Evolutionary conservation across 2,329 filamentous ascomycete species (phyloP), one percentile per base, ranked within the genome.

Genomic region (Sclerotiophoma versabilis): DNA sequence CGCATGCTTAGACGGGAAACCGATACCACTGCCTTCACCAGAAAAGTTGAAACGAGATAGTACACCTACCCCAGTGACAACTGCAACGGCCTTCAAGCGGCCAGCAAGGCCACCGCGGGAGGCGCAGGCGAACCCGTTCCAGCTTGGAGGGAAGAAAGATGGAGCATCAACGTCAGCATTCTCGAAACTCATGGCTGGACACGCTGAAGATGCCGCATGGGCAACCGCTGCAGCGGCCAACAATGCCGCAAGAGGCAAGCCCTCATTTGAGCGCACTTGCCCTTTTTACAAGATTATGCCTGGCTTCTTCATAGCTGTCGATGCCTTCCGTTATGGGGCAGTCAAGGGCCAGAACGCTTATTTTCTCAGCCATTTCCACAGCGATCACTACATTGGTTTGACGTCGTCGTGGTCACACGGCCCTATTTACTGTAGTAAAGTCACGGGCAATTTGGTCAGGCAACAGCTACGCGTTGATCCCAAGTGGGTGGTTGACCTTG

Each of bases 261-360:
- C 90, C 15, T 89, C 93, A 0, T 95, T 93, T 67, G 85, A 93
- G 68, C 86, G 95, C 42, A 97, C 92, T 0, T 99, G 95, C 69
- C 95, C 95, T 0, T 99, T 99, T 68, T 99, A 99, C 80, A 99
- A 99, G 75, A 97, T 98, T 60, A 88, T 99, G 77, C 93, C 93
- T 0, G 92, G 92, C 0, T 89, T 97, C 67, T 91, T 84, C 60
- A 96, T 98, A 47, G 96, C 92, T 53, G 95, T 99, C 0, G 95
- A 99, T 75, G 95, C 95, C 0, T 96, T 99, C 69, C 87, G 93
- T 17, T 99, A 98, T 69, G 95, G 95, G 2, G 92, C 93, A 4
- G 91, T 99, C 0, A 84, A 96, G 70, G 93, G 92, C 0, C 96
- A 93, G 73, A 89, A 90, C 48, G 95, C 93, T 1, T 99, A 99